These are phyloP conservation scores for Ricinus communis DNA, from an alignment of 345 rosid species.

Conservation along the genomic window DNA sequence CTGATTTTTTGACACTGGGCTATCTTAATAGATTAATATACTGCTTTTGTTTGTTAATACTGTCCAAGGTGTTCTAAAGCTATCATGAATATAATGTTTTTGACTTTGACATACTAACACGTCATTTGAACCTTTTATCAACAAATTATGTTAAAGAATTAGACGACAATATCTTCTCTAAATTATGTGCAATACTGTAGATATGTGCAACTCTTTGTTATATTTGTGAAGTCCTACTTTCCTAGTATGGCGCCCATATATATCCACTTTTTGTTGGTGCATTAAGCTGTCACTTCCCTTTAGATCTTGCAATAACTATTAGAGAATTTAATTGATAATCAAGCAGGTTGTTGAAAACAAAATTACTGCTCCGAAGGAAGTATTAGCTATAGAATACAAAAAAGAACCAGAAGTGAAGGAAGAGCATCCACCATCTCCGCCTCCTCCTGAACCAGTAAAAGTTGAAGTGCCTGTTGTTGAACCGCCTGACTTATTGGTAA, in stretches of 20 bases:
- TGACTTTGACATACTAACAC: neutral
- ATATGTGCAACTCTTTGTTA: neutral
- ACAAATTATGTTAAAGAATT: neutral
- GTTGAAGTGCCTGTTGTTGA: conserved; percentile 55
- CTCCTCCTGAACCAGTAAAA: conserved; percentile 65
- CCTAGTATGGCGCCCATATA: neutral
- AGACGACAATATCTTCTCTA: no score
- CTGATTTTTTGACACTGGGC: neutral
- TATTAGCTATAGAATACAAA: conserved; percentile 75
- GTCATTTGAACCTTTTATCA: neutral
- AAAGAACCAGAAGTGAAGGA: conserved; percentile 51
- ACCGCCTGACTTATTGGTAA: conserved; percentile 86
- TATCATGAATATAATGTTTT: neutral
- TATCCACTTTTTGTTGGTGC: neutral
- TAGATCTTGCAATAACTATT: neutral
- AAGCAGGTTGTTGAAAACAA: conserved; percentile 43
- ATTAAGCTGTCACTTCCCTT: neutral
- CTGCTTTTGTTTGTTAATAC: neutral
- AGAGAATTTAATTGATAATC: conserved; percentile 9
- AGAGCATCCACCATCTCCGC: conserved; percentile 48
- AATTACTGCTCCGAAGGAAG: conserved; percentile 66
- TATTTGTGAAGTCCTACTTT: neutral
- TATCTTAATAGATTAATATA: neutral
- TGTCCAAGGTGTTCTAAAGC: neutral
- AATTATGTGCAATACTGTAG: neutral